Conservation (phyloP, 2,329 filamentous ascomycete species). For the Botrytis fabae region DNA sequence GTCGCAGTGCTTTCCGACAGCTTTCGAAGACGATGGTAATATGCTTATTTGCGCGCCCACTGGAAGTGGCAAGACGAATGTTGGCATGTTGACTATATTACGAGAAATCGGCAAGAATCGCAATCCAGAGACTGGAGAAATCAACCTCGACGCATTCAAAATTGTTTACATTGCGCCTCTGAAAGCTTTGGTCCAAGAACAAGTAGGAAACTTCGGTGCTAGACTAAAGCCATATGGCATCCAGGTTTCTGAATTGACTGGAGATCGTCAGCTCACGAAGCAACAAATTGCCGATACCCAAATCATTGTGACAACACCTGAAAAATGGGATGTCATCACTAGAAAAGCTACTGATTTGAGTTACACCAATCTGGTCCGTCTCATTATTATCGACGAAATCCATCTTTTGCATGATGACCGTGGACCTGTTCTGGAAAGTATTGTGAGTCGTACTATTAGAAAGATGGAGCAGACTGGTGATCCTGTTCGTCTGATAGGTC, state of each 20-base stretch:
- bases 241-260: slow-evolving; percentile 90
- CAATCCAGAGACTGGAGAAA: slow-evolving; percentile 84
- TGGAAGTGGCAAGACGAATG: slow-evolving; percentile 97
- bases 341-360: slow-evolving; percentile 95
- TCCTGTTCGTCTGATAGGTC: slow-evolving; percentile 83
- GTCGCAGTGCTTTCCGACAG: slow-evolving; percentile 86
- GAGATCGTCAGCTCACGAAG: slow-evolving; percentile 96
- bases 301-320: slow-evolving; percentile 95
- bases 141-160: slow-evolving; percentile 95
- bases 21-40: slow-evolving; percentile 92
- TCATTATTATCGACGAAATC: slow-evolving; percentile 97
- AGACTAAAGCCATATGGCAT: slow-evolving; percentile 89
- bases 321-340: slow-evolving; percentile 99
- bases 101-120: slow-evolving; percentile 96
- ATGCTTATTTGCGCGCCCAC: slow-evolving; percentile 98
- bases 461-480: slow-evolving; percentile 93
- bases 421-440: slow-evolving; percentile 94
- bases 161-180: slow-evolving; percentile 96
- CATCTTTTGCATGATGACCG: slow-evolving; percentile 96
- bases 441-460: slow-evolving; percentile 90
- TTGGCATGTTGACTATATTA: slow-evolving; percentile 94
- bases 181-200: slow-evolving; percentile 94
- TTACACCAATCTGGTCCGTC: slow-evolving; percentile 93
- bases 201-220: slow-evolving; percentile 96
- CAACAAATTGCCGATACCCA: slow-evolving; percentile 98